phyloP scores from a whole-genome alignment of 768 basidiomycete genomes.

The Strobilomyces echinocephalus region DNA sequence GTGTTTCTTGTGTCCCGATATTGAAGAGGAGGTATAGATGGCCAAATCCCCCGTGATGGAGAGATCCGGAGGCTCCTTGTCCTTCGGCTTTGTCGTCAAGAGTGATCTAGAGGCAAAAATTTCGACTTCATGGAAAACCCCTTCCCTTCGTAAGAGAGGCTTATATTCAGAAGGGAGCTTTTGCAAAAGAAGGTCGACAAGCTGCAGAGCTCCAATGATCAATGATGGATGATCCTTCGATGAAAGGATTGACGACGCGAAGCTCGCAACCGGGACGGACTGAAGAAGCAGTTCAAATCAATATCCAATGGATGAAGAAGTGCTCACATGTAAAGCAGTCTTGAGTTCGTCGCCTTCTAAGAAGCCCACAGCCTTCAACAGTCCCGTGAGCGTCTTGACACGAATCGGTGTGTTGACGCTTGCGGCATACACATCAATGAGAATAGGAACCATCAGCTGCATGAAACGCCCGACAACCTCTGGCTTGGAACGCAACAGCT shows the following conservation, averaged over 20 bases:
- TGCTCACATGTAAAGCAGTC: constrained; percentile 69
- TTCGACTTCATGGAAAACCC: constrained; percentile 94
- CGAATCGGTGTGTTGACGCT: constrained; percentile 86
- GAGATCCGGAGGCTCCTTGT: constrained; percentile 33
- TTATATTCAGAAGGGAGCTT: constrained; percentile 84
- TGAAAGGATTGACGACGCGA: constrained; percentile 90
- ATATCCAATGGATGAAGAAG: background rate
- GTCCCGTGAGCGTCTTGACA: constrained; percentile 79
- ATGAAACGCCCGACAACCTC: constrained; percentile 81
- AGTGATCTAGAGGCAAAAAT: constrained; percentile 62
- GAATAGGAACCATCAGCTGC: constrained; percentile 83
- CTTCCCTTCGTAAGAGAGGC: constrained; percentile 88
- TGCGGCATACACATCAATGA: constrained; percentile 99
- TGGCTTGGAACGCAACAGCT: constrained; percentile 69
- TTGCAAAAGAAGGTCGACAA: constrained; percentile 83
- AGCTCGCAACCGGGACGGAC: constrained; percentile 94
- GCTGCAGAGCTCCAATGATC: constrained; percentile 84
- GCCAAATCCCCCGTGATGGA: constrained; percentile 35
- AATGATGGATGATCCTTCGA: constrained; percentile 86
- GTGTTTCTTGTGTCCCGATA: constrained; percentile 66
- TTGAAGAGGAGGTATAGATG: constrained; percentile 39
- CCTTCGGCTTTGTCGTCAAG: constrained; percentile 49
- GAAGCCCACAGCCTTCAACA: constrained; percentile 91
- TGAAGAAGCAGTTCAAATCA: constrained; percentile 29
- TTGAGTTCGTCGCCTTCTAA: constrained; percentile 72